Conservation (phyloP, 2,329 filamentous ascomycete species). For the Calonectria ilicicola region DNA sequence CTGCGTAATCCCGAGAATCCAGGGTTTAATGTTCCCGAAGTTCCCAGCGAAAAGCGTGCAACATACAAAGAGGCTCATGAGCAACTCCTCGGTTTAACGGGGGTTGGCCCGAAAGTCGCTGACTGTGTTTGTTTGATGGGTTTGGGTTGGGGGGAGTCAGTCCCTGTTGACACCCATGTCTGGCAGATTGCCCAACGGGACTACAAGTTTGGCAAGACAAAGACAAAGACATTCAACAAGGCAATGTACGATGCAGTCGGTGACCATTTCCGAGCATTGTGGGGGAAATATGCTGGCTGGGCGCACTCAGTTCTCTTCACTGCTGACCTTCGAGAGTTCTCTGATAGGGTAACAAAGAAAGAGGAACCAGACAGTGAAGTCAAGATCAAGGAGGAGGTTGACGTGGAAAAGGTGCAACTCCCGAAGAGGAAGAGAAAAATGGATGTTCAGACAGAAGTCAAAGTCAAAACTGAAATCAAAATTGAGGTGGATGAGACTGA, state of each 20-base stretch:
- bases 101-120: slow-evolving; percentile 95
- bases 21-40: slow-evolving; percentile 59
- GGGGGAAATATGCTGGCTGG: slow-evolving; percentile 97
- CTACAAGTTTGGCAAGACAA: slow-evolving; percentile 91
- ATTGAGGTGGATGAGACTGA: slow-evolving; percentile 30
- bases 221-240: slow-evolving; percentile 88
- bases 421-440: slow-evolving; percentile 42
- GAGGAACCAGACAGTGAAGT: slow-evolving; percentile 30
- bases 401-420: slow-evolving; percentile 14
- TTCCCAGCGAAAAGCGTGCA: slow-evolving; percentile 60
- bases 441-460: slow-evolving; percentile 29
- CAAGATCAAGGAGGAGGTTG: slow-evolving; percentile 40
- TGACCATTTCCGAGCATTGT: slow-evolving; percentile 88
- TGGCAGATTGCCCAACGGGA: slow-evolving; percentile 98
- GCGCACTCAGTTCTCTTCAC: slow-evolving; percentile 97
- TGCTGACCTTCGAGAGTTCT: slow-evolving; percentile 88
- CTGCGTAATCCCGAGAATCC: slow-evolving; percentile 83
- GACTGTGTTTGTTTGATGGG: slow-evolving; percentile 98
- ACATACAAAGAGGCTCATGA: slow-evolving; percentile 86
- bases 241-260: slow-evolving; percentile 90
- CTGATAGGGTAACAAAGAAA: slow-evolving; percentile 64
- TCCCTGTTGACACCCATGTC: slow-evolving; percentile 97
- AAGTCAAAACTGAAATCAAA: slow-evolving; percentile 28
- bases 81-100: slow-evolving; percentile 81
- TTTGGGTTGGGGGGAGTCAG: slow-evolving; percentile 92